Evolutionary conservation across 768 basidiomycete species (phyloP).

Genomic region (Sarcodon sp.): DNA sequence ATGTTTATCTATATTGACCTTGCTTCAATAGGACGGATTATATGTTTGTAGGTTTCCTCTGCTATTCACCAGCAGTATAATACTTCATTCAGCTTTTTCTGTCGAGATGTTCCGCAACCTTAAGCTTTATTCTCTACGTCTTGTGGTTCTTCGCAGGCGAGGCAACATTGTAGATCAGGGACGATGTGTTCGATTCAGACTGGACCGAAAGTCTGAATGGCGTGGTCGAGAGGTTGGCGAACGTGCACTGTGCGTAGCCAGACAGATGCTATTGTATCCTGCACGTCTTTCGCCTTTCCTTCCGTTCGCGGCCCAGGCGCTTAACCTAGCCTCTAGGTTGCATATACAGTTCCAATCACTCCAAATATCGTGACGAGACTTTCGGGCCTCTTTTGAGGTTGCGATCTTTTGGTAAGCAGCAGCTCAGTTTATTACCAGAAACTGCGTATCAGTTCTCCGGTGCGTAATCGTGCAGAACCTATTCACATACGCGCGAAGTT

Average conservation of each 20-base stretch:
- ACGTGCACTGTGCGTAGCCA: conserved; percentile 21
- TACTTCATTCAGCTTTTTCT: background rate
- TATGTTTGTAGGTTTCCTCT: conserved; percentile 26
- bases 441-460: conserved; percentile 8
- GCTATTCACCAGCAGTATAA: background rate
- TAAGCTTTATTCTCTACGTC: conserved; percentile 32
- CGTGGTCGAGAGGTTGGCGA: conserved; percentile 15
- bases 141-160: conserved; percentile 35
- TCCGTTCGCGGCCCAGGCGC: background rate
- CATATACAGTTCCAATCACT: conserved; percentile 33
- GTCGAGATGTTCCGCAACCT: conserved; percentile 35
- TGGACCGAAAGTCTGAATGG: conserved; percentile 1
- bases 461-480: conserved; percentile 2
- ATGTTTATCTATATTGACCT: background rate
- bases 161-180: conserved; percentile 30
- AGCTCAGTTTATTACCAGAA: too few species aligned
- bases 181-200: conserved; percentile 13
- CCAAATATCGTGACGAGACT: conserved; percentile 36
- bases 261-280: conserved; percentile 36
- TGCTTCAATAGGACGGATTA: conserved; percentile 30
- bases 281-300: conserved; percentile 6
- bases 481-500: background rate
- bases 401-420: conserved; percentile 27
- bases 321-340: conserved; percentile 19
- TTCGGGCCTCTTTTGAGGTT: conserved; percentile 26